A percentile compares a stretch with the other conserved stretches of the same genome.
phyloP scores from a whole-genome alignment of 768 basidiomycete species.

The Naematelia encephala region DNA sequence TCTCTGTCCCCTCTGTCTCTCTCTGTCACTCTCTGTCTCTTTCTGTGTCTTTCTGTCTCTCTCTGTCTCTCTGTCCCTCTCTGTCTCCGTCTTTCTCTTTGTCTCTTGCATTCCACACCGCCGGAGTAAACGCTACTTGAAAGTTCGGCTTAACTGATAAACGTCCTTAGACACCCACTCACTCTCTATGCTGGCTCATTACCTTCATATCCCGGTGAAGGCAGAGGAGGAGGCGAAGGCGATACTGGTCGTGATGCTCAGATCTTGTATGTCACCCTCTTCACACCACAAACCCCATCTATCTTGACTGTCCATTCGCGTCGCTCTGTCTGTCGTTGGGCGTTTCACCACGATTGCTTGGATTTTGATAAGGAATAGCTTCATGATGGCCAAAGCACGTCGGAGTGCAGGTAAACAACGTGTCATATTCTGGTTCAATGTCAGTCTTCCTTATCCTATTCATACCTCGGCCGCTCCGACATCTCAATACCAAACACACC shows the following conservation, averaged over 20 bases:
- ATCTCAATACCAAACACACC: too few relatives aligned
- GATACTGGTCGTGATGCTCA: slow-evolving; percentile 45
- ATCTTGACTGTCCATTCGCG: not conserved
- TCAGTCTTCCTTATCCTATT: slow-evolving; percentile 52
- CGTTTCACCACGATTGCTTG: too few relatives aligned
- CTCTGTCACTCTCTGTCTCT: too few relatives aligned
- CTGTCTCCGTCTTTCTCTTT: too few relatives aligned
- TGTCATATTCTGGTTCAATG: slow-evolving; percentile 96
- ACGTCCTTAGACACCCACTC: slow-evolving; percentile 47
- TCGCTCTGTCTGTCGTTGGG: not conserved
- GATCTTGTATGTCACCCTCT: slow-evolving; percentile 45
- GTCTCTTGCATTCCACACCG: too few relatives aligned
- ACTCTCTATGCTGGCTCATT: slow-evolving; percentile 47
- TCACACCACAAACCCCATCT: not conserved
- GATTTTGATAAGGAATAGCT: slow-evolving; percentile 51
- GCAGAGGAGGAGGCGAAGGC: slow-evolving; percentile 44
- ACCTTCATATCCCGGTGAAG: slow-evolving; percentile 48
- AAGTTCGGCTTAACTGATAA: too few relatives aligned
- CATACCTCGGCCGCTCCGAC: too few relatives aligned
- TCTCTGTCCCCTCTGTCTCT: not conserved
- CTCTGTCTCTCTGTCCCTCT: too few relatives aligned
- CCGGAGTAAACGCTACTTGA: too few relatives aligned
- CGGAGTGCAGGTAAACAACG: slow-evolving; percentile 84
- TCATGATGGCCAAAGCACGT: slow-evolving; percentile 83
- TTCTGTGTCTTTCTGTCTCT: too few relatives aligned